Evolutionary conservation across 2,329 filamentous ascomycete genomes (phyloP).

Genomic region (Alternaria postmessia): DNA sequence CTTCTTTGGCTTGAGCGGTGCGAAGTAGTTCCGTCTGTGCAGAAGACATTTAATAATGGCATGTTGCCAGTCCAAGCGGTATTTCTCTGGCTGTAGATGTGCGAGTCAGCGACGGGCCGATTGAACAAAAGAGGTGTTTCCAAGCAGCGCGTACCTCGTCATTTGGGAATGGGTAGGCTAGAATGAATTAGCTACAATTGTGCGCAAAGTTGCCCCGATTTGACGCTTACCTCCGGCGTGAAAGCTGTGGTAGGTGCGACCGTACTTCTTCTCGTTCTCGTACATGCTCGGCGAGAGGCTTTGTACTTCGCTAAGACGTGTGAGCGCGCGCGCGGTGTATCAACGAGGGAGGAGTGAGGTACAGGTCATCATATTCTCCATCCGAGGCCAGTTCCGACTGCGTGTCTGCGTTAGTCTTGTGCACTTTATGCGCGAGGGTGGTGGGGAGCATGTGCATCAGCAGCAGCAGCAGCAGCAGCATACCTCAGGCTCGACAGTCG

Average conservation of each 20-base stretch:
- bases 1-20: constrained; percentile 40
- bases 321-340: constrained; percentile 24
- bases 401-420: constrained; percentile 25
- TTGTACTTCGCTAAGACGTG: constrained; percentile 43
- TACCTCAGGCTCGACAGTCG: constrained; percentile 30
- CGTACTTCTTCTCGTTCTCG: constrained; percentile 51
- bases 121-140: constrained; percentile 8
- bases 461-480: constrained; percentile 3
- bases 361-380: constrained; percentile 44
- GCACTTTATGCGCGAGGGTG: constrained; percentile 3
- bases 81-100: constrained; percentile 44
- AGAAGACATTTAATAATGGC: constrained; percentile 50
- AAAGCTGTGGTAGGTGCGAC: constrained; percentile 52
- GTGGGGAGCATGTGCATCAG: constrained; percentile 3
- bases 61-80: constrained; percentile 51
- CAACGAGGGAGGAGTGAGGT: background rate
- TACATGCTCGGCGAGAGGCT: constrained; percentile 52
- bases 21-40: constrained; percentile 46
- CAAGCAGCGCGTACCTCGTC: constrained; percentile 40
- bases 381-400: constrained; percentile 47
- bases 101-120: constrained; percentile 22
- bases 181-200: constrained; percentile 30
- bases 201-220: background rate
- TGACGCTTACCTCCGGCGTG: constrained; percentile 49
- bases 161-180: constrained; percentile 52